These are phyloP conservation scores for Candida takata DNA, from an alignment of 805 yeast species.

Conservation along the genomic window DNA sequence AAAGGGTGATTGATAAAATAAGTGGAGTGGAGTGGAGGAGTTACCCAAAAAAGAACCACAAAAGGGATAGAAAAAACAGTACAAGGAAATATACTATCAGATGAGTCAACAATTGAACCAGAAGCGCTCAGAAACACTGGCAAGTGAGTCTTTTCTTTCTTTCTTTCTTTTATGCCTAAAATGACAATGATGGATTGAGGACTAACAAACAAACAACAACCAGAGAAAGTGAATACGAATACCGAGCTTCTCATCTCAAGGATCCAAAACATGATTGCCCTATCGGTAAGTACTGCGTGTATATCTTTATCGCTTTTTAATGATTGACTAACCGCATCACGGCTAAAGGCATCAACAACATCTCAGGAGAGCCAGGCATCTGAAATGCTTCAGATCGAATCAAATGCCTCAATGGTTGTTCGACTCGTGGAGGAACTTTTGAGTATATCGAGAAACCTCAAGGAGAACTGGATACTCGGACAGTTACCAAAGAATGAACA, in stretches of 20 bases:
- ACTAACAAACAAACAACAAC: no score
- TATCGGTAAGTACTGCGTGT: slow-evolving; percentile 26
- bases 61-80: background rate
- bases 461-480: slow-evolving; percentile 54
- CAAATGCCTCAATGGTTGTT: slow-evolving; percentile 43
- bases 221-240: slow-evolving; percentile 44
- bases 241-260: slow-evolving; percentile 45
- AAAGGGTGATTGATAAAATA: no score
- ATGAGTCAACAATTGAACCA: slow-evolving; percentile 33
- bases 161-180: no score
- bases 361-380: slow-evolving; percentile 35
- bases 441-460: slow-evolving; percentile 39
- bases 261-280: slow-evolving; percentile 46
- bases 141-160: slow-evolving; percentile 26
- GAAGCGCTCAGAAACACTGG: slow-evolving; percentile 34
- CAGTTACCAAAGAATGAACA: slow-evolving; percentile 33
- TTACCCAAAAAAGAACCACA: background rate
- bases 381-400: slow-evolving; percentile 50
- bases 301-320: background rate
- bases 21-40: no score
- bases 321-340: background rate
- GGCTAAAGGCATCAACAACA: slow-evolving; percentile 23
- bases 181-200: no score
- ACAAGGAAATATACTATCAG: background rate
- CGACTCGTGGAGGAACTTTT: slow-evolving; percentile 48